These are phyloP conservation scores for Bipolaris cookei DNA, from an alignment of 2,329 filamentous ascomycete genomes.

Conservation along the genomic window DNA sequence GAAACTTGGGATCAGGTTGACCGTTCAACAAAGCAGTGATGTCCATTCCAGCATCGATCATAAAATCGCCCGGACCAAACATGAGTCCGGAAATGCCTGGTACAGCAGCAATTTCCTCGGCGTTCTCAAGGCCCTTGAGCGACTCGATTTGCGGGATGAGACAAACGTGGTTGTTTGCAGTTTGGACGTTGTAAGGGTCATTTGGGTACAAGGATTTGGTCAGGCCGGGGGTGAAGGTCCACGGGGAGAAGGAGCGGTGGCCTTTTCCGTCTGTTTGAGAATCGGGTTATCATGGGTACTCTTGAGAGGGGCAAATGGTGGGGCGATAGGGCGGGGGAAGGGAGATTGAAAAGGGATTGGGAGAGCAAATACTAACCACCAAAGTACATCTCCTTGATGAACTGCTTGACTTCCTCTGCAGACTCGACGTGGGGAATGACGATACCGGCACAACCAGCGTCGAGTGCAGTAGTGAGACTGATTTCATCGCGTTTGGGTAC, in stretches of 20 bases:
- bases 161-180: constrained; percentile 34
- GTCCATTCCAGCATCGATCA: constrained; percentile 35
- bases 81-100: constrained; percentile 33
- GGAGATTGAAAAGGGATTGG: neutral
- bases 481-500: constrained; percentile 35
- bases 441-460: constrained; percentile 34
- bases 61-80: constrained; percentile 36
- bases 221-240: constrained; percentile 34
- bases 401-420: constrained; percentile 33
- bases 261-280: constrained; percentile 15
- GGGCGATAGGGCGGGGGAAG: neutral
- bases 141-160: constrained; percentile 39
- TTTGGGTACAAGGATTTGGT: constrained; percentile 28
- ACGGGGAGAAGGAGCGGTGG: constrained; percentile 36
- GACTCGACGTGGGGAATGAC: constrained; percentile 33
- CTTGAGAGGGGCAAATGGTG: neutral
- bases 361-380: constrained; percentile 5
- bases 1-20: constrained; percentile 25
- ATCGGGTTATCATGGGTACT: neutral
- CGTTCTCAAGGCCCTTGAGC: constrained; percentile 34
- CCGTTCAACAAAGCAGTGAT: constrained; percentile 20
- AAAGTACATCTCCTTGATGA: constrained; percentile 34
- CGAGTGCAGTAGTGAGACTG: constrained; percentile 31
- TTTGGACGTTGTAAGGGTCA: constrained; percentile 33
- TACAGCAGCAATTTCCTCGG: constrained; percentile 36